phyloP scores from a whole-genome alignment of 192 early-diverging fungal genomes.

The Backusella macrospora region DNA sequence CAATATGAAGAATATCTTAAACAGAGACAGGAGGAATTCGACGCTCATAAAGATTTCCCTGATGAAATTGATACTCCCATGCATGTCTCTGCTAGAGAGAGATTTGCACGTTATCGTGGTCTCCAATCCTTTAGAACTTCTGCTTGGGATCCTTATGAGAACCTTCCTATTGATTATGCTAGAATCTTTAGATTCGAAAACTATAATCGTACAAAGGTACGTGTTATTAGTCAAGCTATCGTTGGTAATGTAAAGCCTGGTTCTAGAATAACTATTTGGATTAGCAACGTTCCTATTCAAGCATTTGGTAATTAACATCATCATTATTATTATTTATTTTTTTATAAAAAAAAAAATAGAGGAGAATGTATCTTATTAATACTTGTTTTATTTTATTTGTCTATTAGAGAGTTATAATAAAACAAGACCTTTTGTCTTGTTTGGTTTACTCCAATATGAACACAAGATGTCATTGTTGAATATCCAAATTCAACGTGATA shows the following conservation, averaged over 20 bases:
- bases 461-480: slow-evolving; percentile 93
- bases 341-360: not conserved
- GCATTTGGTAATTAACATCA: slow-evolving; percentile 52
- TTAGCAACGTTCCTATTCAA: slow-evolving; percentile 67
- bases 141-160: slow-evolving; percentile 98
- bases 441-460: slow-evolving; percentile 75
- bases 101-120: slow-evolving; percentile 95
- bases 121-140: slow-evolving; percentile 93
- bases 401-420: slow-evolving; percentile 51
- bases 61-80: slow-evolving; percentile 97
- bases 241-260: slow-evolving; percentile 61
- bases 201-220: slow-evolving; percentile 77
- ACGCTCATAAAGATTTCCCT: slow-evolving; percentile 87
- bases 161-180: slow-evolving; percentile 93
- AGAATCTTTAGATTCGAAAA: slow-evolving; percentile 97
- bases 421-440: slow-evolving; percentile 55
- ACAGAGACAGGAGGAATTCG: slow-evolving; percentile 62
- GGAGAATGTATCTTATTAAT: not conserved
- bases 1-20: slow-evolving; percentile 64
- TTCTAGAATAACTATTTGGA: slow-evolving; percentile 71
- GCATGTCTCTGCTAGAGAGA: slow-evolving; percentile 75
- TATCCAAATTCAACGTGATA: slow-evolving; percentile 71
- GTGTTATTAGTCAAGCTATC: slow-evolving; percentile 62
- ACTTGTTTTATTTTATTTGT: not conserved
- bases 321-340: not conserved